Evolutionary conservation across 192 early-diverging fungal genomes (phyloP).

Genomic region (Entomortierella beljakovae): DNA sequence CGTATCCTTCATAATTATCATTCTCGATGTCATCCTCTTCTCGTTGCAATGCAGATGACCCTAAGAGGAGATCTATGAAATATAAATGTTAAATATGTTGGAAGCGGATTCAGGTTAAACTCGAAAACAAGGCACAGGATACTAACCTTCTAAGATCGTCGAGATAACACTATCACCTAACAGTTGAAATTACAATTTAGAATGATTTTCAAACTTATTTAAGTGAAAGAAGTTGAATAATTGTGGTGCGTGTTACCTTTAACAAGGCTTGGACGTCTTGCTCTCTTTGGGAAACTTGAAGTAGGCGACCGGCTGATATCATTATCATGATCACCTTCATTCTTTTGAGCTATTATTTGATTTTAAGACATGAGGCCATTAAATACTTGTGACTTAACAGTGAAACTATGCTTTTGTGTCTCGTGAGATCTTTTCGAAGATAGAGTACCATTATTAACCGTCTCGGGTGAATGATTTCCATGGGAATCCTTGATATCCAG

Average conservation of each 20-base stretch:
- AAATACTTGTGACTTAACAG: no score
- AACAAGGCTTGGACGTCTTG: neutral
- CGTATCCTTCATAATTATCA: neutral
- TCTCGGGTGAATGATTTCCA: neutral
- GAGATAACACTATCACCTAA: neutral
- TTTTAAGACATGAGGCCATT: no score
- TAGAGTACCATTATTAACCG: neutral
- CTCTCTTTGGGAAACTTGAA: neutral
- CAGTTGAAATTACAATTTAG: neutral
- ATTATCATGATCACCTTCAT: neutral
- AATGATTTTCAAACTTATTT: no score
- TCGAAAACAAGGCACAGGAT: no score
- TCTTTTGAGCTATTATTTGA: no score
- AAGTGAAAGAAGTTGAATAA: no score
- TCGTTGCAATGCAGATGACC: neutral
- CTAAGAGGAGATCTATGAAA: neutral
- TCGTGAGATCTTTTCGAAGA: neutral
- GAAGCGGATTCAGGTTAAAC: no score
- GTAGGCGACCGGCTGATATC: neutral
- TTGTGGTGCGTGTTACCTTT: no score
- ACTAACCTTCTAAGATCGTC: neutral
- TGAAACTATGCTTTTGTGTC: neutral
- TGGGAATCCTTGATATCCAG: neutral
- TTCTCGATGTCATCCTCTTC: neutral
- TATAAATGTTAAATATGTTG: neutral